Evolutionary conservation across 2,329 filamentous ascomycete genomes (phyloP), one percentile per base, ranked within the genome.

Genomic region (Diaporthe ilicicola): DNA sequence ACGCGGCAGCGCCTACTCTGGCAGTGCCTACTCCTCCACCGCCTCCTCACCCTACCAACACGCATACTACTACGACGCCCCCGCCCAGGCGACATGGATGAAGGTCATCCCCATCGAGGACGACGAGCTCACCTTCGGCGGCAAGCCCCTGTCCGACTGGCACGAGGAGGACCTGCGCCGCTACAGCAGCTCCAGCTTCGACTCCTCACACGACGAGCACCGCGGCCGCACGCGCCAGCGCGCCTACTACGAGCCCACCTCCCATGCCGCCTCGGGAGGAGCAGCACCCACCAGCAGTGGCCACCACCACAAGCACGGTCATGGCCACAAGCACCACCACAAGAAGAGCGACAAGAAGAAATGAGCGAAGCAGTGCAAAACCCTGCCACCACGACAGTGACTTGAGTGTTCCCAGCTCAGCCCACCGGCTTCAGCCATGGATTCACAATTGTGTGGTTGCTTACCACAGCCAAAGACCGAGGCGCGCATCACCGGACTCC

Each of bases 51-150:
- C 69, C 50, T 66, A 70, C 54, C 68, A 71, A 10, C 70, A 72
- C 55, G 53, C 29, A 29, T 48, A 68, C 50, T 68, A 68, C 65
- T 68, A 68, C 53, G 65, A 68, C 42, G 53, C 42, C 17, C 65
- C 59, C 70, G 48, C 78, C 81, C 71, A 73, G 79, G 53, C 65
- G 9, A 55, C 53, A 55, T 89, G 87, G 87, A 84, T 87, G 73
- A 82, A 85, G 67, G 84, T 86, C 42, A 89, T 86, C 61, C 81
- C 87, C 72, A 90, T 90, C 75, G 87, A 90, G 69, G 88, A 90
- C 76, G 87, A 89, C 70, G 88, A 90, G 74, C 81, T 90, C 46
- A 89, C 84, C 78, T 90, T 90, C 75, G 87, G 87, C 69, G 88
- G 88, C 75, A 90, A 90, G 83, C 83, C 87, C 48, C 78, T 90